Base-by-base conservation (phyloP, 768 basidiomycete genomes). In the Dioszegia aurantiaca region DNA sequence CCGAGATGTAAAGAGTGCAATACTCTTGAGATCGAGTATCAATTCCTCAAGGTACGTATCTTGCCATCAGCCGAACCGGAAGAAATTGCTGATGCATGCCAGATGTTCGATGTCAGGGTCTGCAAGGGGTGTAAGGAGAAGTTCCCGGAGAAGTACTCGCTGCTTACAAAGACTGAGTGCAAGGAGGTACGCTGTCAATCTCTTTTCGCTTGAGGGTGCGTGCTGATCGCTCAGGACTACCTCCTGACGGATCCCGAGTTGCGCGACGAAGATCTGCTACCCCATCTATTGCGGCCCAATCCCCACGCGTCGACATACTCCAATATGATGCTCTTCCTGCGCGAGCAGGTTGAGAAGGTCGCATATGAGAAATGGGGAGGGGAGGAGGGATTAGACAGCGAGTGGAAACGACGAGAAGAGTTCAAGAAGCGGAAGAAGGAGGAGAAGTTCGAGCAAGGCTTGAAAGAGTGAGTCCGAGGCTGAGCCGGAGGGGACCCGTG, bases 331-430 rank as follows among this genome's bases (percentile, higher is more conserved):
- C 82, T 99, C 21, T 98, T 88, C 78, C 81, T 97, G 4, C 85
- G 95, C 31, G 87, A 80, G 70, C 94, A 98, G 75, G 77, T 77
- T 1, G 95, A 99, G 75, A 89, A 86, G 43, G 97, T 93, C 77
- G 94, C 95, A 4, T 95, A 87, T 87, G 86, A 89, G 73, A 99
- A 99, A 78, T 99, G 95, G 95, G 93, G 91, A 0, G 89, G 90
- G 1, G 82, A 89, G 9, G 92, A 95, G 74, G 90, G 85, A 10
- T 77, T 99, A 46, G 94, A 98, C 69, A 82, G 81, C 5, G 94
- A 97, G 72, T 98, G 86, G 76, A 86, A 88, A 65, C 81, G 82
- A 31, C 82, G 93, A 52, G 83, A 82, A 52, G 81, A 80, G 21
- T 89, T 89, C 70, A 94, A 92, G 81, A 88, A 86, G 72, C 86